Base-by-base conservation (phyloP, 495 filamentous ascomycete genomes). In the Penicillium roqueforti region DNA sequence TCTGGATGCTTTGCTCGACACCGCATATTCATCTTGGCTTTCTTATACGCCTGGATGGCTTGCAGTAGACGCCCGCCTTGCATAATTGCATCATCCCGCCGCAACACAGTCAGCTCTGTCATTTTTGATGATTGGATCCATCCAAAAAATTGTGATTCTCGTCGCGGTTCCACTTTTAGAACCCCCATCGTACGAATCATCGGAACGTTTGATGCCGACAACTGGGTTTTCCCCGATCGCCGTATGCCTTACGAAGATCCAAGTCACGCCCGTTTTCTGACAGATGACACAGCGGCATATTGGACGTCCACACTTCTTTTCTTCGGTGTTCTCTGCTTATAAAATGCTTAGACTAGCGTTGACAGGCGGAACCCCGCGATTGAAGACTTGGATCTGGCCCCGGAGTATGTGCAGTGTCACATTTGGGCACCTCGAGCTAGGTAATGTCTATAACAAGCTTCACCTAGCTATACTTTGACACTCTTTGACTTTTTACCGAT, bases 51-150 rank as follows among this genome's bases (percentile, higher is more conserved):
- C 47, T 47, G 37, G 43, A 55, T 51, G 52, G 59, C 59, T 56
- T 62, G 59, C 55, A 59, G 59, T 49, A 60, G 47, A 47, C 20
- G 40, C 18, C 45, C 45, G 40, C 48, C 43, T 55, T 61, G 55
- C 59, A 56, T 44, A 19, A 59, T 62, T 62, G 56, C 56, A 62
- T 62, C 55, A 58, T 62, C 53, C 56, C 51, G 53, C 36, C 50
- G 54, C 39, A 44, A 44, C 23, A 42, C 11, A 22, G 29, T 51
- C 46, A 44, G 42, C 28, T 55, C 36, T 40, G 42, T 47, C 37
- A 32, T 20, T 41, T 47, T 51, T 22, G 7, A 20, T 50, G 39
- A 44, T 39, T 31, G 54, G 54, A 56, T 28, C 46, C 25, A 32
- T 52, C 48, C 34, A 23, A 37, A 39, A 18, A 50, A 28, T 50